Percentiles rank a stretch among this genome's conserved stretches.
Evolutionary conservation across 805 yeast genomes (phyloP).

Genomic region (Ogataea nitratoaversa): DNA sequence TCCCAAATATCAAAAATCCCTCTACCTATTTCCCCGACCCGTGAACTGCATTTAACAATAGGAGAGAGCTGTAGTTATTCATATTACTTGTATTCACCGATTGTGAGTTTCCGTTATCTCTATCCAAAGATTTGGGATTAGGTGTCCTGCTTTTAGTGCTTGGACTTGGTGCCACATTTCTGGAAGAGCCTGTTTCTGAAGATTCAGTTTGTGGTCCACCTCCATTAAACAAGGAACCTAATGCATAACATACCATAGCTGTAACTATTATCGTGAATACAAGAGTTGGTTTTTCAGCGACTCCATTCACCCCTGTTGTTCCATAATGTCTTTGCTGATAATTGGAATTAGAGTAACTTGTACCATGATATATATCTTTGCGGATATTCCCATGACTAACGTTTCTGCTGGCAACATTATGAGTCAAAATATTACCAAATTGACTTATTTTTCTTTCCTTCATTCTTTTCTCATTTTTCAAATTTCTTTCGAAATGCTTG

Average conservation of each 20-base stretch:
- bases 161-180: too few relatives aligned
- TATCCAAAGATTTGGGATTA: too few relatives aligned
- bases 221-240: neutral
- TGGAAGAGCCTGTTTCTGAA: too few relatives aligned
- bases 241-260: slow-evolving; percentile 10
- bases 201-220: too few relatives aligned
- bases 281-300: neutral
- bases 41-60: too few relatives aligned
- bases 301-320: slow-evolving; percentile 5
- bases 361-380: slow-evolving; percentile 10
- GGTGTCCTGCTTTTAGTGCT: too few relatives aligned
- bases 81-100: too few relatives aligned
- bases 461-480: slow-evolving; percentile 38
- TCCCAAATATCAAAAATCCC: too few relatives aligned
- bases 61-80: too few relatives aligned
- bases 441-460: slow-evolving; percentile 22
- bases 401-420: slow-evolving; percentile 21
- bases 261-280: slow-evolving; percentile 5
- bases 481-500: slow-evolving; percentile 47
- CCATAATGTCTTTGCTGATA: slow-evolving; percentile 9
- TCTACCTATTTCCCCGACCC: too few relatives aligned
- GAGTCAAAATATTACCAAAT: slow-evolving; percentile 21
- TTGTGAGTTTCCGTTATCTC: too few relatives aligned
- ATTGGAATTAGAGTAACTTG: neutral
- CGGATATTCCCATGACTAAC: slow-evolving; percentile 17